phyloP scores from a whole-genome alignment of 768 basidiomycete genomes.

The Suillus cothurnatus region DNA sequence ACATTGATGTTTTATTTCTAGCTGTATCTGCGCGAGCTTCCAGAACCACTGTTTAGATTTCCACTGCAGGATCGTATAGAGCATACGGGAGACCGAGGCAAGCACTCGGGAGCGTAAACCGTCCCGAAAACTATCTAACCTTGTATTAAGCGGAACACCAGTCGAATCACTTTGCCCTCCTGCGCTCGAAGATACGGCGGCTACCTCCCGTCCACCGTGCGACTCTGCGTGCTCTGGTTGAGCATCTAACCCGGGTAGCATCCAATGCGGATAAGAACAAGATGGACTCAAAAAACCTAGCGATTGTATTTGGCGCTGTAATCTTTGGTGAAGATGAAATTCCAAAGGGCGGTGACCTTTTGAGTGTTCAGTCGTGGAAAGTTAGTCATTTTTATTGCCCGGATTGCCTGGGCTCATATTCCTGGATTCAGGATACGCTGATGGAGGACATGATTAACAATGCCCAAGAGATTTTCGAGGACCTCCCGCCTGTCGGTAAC shows the following conservation, averaged over 20 bases:
- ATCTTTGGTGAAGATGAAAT: constrained; percentile 93
- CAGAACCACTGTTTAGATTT: constrained; percentile 87
- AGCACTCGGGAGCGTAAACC: constrained; percentile 12
- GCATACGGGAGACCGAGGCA: constrained; percentile 77
- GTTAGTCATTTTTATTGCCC: constrained; percentile 38
- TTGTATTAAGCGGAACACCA: constrained; percentile 63
- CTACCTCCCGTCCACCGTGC: constrained; percentile 84
- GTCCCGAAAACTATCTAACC: constrained; percentile 6
- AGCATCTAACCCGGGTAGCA: constrained; percentile 79
- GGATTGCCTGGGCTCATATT: constrained; percentile 36
- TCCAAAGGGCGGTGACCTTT: constrained; percentile 73
- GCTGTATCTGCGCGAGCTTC: constrained; percentile 84
- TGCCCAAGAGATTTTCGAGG: constrained; percentile 63
- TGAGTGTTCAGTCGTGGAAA: constrained; percentile 77
- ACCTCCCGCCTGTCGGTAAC: constrained; percentile 46
- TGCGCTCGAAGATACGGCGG: constrained; percentile 86
- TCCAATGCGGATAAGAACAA: constrained; percentile 75
- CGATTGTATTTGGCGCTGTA: constrained; percentile 87
- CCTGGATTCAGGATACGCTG: constrained; percentile 53
- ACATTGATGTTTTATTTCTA: constrained; percentile 27
- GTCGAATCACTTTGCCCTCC: constrained; percentile 66
- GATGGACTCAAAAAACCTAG: constrained; percentile 92
- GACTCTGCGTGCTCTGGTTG: constrained; percentile 76
- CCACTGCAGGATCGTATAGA: constrained; percentile 80
- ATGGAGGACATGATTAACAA: constrained; percentile 87